These are phyloP conservation scores for Persicaria tinctoria DNA, from an alignment of 148 eudicot species.

Conservation along the genomic window DNA sequence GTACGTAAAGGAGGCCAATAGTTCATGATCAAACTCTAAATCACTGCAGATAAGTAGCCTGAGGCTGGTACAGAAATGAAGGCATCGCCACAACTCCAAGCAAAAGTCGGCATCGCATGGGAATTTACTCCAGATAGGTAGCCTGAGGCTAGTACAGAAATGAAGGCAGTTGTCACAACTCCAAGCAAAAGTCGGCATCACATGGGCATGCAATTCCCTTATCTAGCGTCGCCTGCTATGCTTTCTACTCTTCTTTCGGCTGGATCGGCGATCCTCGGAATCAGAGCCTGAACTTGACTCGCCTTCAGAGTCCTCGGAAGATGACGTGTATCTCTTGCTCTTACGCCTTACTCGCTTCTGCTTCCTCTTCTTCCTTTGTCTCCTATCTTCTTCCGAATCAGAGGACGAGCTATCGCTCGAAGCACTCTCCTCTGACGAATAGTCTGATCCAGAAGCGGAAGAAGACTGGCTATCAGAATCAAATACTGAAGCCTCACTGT, in stretches of 20 bases:
- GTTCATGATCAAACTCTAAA: neutral
- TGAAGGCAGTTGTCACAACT: neutral
- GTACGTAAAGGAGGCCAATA: neutral
- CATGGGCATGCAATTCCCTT: neutral
- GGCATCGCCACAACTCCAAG: neutral
- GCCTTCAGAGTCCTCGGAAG: conserved; percentile 67
- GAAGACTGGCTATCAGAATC: conserved; percentile 53
- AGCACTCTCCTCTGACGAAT: conserved; percentile 56
- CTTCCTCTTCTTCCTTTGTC: conserved; percentile 43
- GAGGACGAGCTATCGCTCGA: conserved; percentile 62
- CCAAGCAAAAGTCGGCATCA: neutral
- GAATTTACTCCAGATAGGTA: neutral
- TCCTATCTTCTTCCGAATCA: conserved; percentile 73
- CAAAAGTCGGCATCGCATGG: neutral
- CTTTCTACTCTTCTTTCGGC: conserved; percentile 56
- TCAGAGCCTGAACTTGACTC: conserved; percentile 65
- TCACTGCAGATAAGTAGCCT: neutral
- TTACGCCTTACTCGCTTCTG: conserved; percentile 45
- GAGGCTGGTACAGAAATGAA: neutral
- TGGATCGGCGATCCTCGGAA: conserved; percentile 41
- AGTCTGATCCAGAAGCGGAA: conserved; percentile 52
- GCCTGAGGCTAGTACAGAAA: neutral
- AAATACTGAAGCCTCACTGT: conserved; percentile 69
- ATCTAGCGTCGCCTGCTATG: conserved; percentile 49
- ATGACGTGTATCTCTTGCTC: conserved; percentile 50